Evolutionary conservation across 768 basidiomycete genomes (phyloP).

Genomic region (Tricholoma sp.): DNA sequence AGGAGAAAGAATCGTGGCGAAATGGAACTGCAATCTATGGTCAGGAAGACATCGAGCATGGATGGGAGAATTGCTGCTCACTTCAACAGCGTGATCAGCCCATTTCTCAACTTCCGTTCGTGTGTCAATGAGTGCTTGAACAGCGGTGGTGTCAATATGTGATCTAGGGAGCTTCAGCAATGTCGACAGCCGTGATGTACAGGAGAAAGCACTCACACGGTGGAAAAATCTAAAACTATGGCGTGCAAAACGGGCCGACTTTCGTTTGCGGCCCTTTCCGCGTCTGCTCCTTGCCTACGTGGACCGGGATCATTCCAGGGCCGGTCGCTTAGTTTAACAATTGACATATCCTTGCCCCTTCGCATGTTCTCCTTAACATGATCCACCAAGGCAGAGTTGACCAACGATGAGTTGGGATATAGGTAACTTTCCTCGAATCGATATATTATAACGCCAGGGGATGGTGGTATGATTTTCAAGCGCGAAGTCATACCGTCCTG

Average conservation of each 20-base stretch:
- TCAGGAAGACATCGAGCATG: background rate
- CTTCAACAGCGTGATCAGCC: conserved; percentile 72
- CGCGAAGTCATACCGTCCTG: conserved; percentile 56
- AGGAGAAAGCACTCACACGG: conserved; percentile 47
- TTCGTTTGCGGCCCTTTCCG: conserved; percentile 45
- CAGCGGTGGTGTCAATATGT: conserved; percentile 88
- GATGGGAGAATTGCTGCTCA: conserved; percentile 21
- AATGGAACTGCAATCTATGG: conserved; percentile 68
- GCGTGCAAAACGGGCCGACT: conserved; percentile 70
- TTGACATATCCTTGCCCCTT: conserved; percentile 67
- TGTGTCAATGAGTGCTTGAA: conserved; percentile 88
- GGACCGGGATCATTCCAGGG: conserved; percentile 96
- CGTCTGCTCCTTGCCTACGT: conserved; percentile 35
- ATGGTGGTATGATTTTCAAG: conserved; percentile 69
- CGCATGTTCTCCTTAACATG: conserved; percentile 75
- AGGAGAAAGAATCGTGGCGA: conserved; percentile 84
- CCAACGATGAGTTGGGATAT: conserved; percentile 69
- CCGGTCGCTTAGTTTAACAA: conserved; percentile 64
- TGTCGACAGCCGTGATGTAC: background rate
- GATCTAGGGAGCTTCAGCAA: conserved; percentile 37
- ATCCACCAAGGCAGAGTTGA: conserved; percentile 73
- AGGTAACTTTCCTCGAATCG: conserved; percentile 88
- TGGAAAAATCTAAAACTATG: conserved; percentile 87
- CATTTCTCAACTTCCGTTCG: conserved; percentile 85
- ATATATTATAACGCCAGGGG: conserved; percentile 87